Conservation (phyloP, 345 rosid species). For the Turnera subulata region DNA sequence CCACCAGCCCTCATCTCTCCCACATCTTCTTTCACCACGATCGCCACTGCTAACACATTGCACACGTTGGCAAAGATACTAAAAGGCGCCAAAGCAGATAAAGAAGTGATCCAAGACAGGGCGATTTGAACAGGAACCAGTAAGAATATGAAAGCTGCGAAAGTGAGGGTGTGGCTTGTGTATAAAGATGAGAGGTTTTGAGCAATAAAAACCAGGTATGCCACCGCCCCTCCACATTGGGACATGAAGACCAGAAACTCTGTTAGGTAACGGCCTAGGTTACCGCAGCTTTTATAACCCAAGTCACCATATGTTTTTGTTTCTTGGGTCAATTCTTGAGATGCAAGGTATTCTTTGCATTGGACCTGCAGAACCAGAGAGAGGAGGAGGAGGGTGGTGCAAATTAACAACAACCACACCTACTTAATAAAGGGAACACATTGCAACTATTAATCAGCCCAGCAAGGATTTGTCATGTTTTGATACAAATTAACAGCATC, state of each 20-base stretch:
- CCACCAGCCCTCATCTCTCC: slow-evolving; percentile 50
- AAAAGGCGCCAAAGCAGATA: slow-evolving; percentile 75
- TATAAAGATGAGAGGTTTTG: slow-evolving; percentile 68
- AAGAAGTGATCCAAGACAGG: slow-evolving; percentile 69
- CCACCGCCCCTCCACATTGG: slow-evolving; percentile 85
- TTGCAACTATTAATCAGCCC: too few species aligned
- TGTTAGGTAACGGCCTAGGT: slow-evolving; percentile 63
- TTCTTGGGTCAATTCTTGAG: slow-evolving; percentile 45
- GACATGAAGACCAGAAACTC: slow-evolving; percentile 71
- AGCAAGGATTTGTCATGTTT: too few species aligned
- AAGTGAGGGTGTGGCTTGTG: slow-evolving; percentile 28
- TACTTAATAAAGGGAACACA: too few species aligned
- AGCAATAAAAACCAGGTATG: slow-evolving; percentile 84
- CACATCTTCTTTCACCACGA: slow-evolving; percentile 70
- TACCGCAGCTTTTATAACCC: slow-evolving; percentile 67
- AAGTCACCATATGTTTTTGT: slow-evolving; percentile 83
- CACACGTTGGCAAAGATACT: slow-evolving; percentile 82
- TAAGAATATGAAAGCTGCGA: slow-evolving; percentile 53
- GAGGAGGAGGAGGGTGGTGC: too few species aligned
- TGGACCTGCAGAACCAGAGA: slow-evolving; percentile 45
- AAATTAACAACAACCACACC: neutral
- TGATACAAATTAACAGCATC: too few species aligned
- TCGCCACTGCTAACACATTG: slow-evolving; percentile 63
- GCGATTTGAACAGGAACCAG: slow-evolving; percentile 68
- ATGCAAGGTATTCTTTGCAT: slow-evolving; percentile 58